Evolutionary conservation across 1,139 yeast species (phyloP).

Genomic region (Scheffersomyces titani): DNA sequence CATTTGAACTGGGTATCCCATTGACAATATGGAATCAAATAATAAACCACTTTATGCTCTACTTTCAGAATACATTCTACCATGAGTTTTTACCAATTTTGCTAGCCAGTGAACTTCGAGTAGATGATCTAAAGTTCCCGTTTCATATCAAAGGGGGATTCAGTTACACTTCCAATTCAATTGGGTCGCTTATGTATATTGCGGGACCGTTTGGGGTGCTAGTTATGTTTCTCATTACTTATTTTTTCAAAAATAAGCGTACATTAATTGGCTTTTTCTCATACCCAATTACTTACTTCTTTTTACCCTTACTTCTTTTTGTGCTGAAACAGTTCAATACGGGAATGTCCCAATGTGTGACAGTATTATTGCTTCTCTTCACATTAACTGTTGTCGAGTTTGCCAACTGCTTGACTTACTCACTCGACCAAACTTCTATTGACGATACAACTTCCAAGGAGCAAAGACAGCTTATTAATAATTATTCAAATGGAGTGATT

Average conservation of each 20-base stretch:
- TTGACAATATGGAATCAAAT: neutral
- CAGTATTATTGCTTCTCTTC: conserved; percentile 2
- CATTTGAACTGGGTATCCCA: neutral
- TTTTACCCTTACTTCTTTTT: conserved; percentile 23
- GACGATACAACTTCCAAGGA: conserved; percentile 50
- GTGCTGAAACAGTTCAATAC: conserved; percentile 17
- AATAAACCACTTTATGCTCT: conserved; percentile 31
- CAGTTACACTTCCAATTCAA: conserved; percentile 20
- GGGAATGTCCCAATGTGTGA: conserved; percentile 14
- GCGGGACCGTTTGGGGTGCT: conserved; percentile 29
- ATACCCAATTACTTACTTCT: conserved; percentile 23
- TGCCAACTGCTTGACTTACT: conserved; percentile 31
- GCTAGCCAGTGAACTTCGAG: conserved; percentile 31
- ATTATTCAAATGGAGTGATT: conserved; percentile 48
- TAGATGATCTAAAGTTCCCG: conserved; percentile 43
- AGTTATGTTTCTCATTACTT: too few relatives aligned
- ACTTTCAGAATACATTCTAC: conserved; percentile 53
- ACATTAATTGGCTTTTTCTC: conserved; percentile 19
- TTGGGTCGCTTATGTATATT: conserved; percentile 25
- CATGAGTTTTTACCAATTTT: conserved; percentile 62
- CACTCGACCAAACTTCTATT: conserved; percentile 44
- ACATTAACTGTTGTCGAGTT: conserved; percentile 8
- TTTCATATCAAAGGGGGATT: conserved; percentile 50
- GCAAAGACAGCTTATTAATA: conserved; percentile 53
- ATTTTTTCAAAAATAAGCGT: conserved; percentile 20